These are phyloP conservation scores for sunflower (Helianthus annuus) DNA, from an alignment of 129 eudicot genomes.

Conservation along the genomic window HanXRQr2.0-SUNRISE NC_035449.2:19834381-19834880, in stretches of 20 bases:
- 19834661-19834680: slow-evolving; percentile 62
- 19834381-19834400: slow-evolving; percentile 51
- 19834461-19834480: slow-evolving; percentile 45
- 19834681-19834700: slow-evolving; percentile 83
- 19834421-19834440: slow-evolving; percentile 18
- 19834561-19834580: slow-evolving; percentile 88
- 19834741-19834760: slow-evolving; percentile 98
- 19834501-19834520: slow-evolving; percentile 93
- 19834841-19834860: background rate
- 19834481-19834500: slow-evolving; percentile 94
- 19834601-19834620: slow-evolving; percentile 12
- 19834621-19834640: background rate
- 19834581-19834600: slow-evolving; percentile 28
- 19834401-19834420: slow-evolving; percentile 11
- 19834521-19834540: slow-evolving; percentile 97
- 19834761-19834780: slow-evolving; percentile 96
- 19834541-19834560: slow-evolving; percentile 68
- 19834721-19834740: slow-evolving; percentile 91
- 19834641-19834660: slow-evolving; percentile 15
- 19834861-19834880: background rate
- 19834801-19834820: slow-evolving; percentile 83
- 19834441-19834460: slow-evolving; percentile 29
- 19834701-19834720: slow-evolving; percentile 86
- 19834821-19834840: background rate
- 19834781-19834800: slow-evolving; percentile 93